Evolutionary conservation across 2,329 filamentous ascomycete genomes (phyloP).

Genomic region (Penicillium sp.): DNA sequence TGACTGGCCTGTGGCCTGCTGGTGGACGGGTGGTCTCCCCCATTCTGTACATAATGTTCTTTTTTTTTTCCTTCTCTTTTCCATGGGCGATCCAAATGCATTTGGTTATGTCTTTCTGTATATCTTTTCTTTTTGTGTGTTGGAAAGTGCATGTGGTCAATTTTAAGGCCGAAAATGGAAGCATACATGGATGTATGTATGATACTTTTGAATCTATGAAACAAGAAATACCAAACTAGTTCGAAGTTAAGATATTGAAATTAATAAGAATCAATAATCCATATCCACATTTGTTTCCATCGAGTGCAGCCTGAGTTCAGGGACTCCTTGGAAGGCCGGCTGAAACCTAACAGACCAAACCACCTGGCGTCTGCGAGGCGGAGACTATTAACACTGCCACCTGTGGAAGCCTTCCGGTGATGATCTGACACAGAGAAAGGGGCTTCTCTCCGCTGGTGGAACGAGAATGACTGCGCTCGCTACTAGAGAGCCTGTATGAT

Average conservation of each 20-base stretch:
- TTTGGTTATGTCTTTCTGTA: constrained; percentile 8
- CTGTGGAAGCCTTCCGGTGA: background rate
- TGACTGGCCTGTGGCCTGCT: background rate
- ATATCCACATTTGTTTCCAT: background rate
- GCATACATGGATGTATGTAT: background rate
- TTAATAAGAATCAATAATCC: background rate
- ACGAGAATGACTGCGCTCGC: background rate
- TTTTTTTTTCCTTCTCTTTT: background rate
- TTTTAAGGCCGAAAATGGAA: background rate
- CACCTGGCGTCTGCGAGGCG: background rate
- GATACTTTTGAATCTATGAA: background rate
- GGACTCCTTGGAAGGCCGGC: background rate
- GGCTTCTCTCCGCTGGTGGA: background rate
- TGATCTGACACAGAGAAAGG: background rate
- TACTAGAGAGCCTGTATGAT: constrained; percentile 12
- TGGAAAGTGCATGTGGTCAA: background rate
- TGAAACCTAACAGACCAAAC: background rate
- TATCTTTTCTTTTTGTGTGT: background rate
- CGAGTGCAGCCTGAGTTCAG: background rate
- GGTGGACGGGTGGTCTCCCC: background rate
- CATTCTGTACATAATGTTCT: constrained; percentile 20
- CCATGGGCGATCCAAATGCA: constrained; percentile 11
- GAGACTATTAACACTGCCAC: background rate
- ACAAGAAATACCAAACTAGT: background rate
- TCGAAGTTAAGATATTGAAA: too few species aligned